phyloP scores from a whole-genome alignment of 495 filamentous ascomycete species.

The Xylaria longipes region DNA sequence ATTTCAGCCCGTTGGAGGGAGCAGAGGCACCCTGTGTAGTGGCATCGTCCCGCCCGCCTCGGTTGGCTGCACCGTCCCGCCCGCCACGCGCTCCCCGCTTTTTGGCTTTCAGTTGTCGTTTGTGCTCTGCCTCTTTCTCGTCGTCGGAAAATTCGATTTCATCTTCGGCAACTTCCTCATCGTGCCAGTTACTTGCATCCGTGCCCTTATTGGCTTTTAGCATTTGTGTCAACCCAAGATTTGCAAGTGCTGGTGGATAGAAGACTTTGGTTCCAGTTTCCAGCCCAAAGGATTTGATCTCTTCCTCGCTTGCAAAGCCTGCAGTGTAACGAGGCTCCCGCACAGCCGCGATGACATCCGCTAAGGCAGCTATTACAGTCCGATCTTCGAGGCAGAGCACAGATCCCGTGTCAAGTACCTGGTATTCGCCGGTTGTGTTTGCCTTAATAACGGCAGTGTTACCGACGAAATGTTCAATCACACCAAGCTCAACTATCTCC shows the following conservation, averaged over 20 bases:
- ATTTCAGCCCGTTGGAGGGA: slow-evolving; percentile 41
- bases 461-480: slow-evolving; percentile 74
- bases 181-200: slow-evolving; percentile 91
- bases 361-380: slow-evolving; percentile 75
- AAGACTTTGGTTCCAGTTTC: slow-evolving; percentile 69
- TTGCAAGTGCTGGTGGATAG: slow-evolving; percentile 77
- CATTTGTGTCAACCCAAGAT: slow-evolving; percentile 81
- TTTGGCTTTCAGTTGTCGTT: slow-evolving; percentile 65
- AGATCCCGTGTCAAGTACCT: slow-evolving; percentile 82
- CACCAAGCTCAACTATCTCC: slow-evolving; percentile 75
- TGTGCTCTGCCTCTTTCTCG: slow-evolving; percentile 87
- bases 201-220: slow-evolving; percentile 79
- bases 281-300: slow-evolving; percentile 71
- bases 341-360: slow-evolving; percentile 82
- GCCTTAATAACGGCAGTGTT: slow-evolving; percentile 80
- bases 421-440: slow-evolving; percentile 76
- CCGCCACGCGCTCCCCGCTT: slow-evolving; percentile 54
- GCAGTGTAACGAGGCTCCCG: slow-evolving; percentile 83
- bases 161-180: slow-evolving; percentile 86
- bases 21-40: slow-evolving; percentile 46
- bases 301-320: slow-evolving; percentile 67
- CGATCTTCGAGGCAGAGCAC: slow-evolving; percentile 81
- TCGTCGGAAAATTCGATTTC: slow-evolving; percentile 97
- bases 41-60: slow-evolving; percentile 43
- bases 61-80: slow-evolving; percentile 40